Percentiles rank a stretch among this genome's conserved stretches.
These are phyloP conservation scores for Clitoria ternatea DNA, from an alignment of 306 rosid species.

Conservation along the genomic window DNA sequence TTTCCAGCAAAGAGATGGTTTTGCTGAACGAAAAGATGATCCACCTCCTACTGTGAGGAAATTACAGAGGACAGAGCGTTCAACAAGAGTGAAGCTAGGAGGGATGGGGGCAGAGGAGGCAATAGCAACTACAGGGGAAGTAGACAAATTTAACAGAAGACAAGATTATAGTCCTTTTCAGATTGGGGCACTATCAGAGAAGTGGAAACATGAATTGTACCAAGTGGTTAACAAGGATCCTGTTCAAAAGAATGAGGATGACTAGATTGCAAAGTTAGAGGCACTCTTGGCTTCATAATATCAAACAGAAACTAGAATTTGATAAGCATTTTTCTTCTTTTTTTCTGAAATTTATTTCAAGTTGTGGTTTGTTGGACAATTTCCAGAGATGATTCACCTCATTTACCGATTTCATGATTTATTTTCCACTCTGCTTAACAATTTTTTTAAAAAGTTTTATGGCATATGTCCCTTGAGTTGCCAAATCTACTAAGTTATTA, in stretches of 20 bases:
- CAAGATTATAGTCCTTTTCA: conserved; percentile 44
- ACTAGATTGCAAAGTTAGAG: conserved; percentile 90
- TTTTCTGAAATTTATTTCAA: neutral
- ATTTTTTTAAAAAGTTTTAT: conserved; percentile 10
- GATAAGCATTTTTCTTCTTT: neutral
- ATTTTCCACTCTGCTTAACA: neutral
- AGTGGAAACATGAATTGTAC: conserved; percentile 91
- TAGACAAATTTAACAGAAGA: conserved; percentile 53
- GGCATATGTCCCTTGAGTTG: neutral
- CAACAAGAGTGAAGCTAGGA: conserved; percentile 45
- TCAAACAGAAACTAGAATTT: conserved; percentile 11
- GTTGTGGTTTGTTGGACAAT: conserved; percentile 9
- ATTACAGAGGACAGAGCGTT: conserved; percentile 36
- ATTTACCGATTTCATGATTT: conserved; percentile 7
- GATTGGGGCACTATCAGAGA: conserved; percentile 53
- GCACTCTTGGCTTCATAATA: conserved; percentile 71
- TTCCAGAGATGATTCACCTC: conserved; percentile 9
- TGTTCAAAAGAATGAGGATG: conserved; percentile 82
- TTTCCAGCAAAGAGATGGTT: conserved; percentile 46
- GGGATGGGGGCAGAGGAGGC: conserved; percentile 42
- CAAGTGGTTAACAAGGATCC: conserved; percentile 71
- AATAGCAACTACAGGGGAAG: conserved; percentile 52
- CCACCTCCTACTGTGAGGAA: conserved; percentile 45
- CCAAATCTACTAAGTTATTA: neutral
- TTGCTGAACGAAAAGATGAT: conserved; percentile 50